These are phyloP conservation scores for Clarireedia paspali DNA, from an alignment of 2,329 filamentous ascomycete genomes.

Conservation along the genomic window DNA sequence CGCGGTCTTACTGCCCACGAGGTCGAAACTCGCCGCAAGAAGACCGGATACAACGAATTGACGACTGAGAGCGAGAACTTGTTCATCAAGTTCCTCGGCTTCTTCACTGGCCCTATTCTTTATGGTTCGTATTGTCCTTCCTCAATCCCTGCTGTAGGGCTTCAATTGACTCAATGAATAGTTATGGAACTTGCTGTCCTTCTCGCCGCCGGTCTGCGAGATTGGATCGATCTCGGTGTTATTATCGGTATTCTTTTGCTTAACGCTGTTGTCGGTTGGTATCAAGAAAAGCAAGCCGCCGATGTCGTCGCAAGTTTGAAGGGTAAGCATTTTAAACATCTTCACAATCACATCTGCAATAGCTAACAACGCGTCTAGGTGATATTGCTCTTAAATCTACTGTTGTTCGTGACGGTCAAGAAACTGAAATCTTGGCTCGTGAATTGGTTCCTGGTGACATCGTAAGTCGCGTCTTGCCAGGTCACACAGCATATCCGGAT, in stretches of 20 bases:
- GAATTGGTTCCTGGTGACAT: conserved; percentile 73
- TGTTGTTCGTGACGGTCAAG: conserved; percentile 59
- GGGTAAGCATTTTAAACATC: conserved; percentile 16
- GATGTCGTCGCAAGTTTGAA: conserved; percentile 69
- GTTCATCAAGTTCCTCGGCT: conserved; percentile 66
- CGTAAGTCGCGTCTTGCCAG: conserved; percentile 39
- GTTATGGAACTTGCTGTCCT: conserved; percentile 73
- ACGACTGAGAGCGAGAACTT: conserved; percentile 68
- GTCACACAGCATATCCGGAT: neutral
- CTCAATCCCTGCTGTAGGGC: neutral
- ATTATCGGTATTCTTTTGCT: conserved; percentile 69
- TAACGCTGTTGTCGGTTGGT: conserved; percentile 72
- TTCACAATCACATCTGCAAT: neutral
- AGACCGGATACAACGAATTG: conserved; percentile 64
- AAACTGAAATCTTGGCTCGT: conserved; percentile 63
- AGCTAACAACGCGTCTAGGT: conserved; percentile 33
- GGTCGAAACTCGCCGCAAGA: conserved; percentile 57
- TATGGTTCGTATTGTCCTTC: conserved; percentile 51
- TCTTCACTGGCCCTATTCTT: conserved; percentile 69
- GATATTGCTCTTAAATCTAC: conserved; percentile 69
- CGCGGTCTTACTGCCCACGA: conserved; percentile 51
- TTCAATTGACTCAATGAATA: conserved; percentile 26
- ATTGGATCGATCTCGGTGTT: conserved; percentile 73
- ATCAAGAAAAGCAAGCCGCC: conserved; percentile 74
- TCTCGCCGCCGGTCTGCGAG: conserved; percentile 64